Conservation (phyloP, 2,329 filamentous ascomycete species). For the Nakataea oryzae region DNA sequence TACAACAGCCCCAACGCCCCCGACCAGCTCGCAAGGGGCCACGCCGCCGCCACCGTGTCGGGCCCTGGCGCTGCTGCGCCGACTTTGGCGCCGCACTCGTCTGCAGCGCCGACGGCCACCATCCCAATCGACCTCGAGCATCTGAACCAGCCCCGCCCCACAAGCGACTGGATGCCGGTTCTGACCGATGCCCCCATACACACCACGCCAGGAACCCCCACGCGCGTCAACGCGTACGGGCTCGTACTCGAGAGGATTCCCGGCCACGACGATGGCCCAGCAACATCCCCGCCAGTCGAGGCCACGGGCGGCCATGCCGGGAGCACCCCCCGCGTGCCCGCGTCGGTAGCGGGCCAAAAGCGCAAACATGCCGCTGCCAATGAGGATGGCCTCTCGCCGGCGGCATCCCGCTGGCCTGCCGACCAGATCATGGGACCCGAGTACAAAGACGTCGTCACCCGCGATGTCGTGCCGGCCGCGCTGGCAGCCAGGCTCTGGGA, state of each 20-base stretch:
- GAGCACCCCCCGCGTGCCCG: neutral
- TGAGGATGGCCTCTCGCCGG: constrained; percentile 9
- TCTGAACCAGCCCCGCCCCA: neutral
- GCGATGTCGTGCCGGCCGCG: constrained; percentile 45
- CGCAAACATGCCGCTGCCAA: constrained; percentile 21
- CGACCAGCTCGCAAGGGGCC: neutral
- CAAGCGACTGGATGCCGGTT: neutral
- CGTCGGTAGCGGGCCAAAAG: constrained; percentile 22
- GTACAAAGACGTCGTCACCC: constrained; percentile 43
- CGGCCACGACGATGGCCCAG: neutral
- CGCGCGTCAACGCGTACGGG: neutral
- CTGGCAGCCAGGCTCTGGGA: constrained; percentile 44
- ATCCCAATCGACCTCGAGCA: neutral
- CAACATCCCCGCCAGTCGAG: neutral
- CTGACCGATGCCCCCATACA: neutral
- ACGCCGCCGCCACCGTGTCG: neutral
- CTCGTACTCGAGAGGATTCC: neutral
- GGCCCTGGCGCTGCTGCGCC: neutral
- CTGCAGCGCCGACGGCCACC: neutral
- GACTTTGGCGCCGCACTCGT: neutral
- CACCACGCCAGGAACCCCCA: neutral
- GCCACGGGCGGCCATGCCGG: neutral
- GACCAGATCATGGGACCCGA: constrained; percentile 10
- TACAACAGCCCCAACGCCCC: neutral
- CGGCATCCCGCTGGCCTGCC: constrained; percentile 6